Conservation (phyloP, 2,329 filamentous ascomycete genomes). For the Diplodia seriata region DNA sequence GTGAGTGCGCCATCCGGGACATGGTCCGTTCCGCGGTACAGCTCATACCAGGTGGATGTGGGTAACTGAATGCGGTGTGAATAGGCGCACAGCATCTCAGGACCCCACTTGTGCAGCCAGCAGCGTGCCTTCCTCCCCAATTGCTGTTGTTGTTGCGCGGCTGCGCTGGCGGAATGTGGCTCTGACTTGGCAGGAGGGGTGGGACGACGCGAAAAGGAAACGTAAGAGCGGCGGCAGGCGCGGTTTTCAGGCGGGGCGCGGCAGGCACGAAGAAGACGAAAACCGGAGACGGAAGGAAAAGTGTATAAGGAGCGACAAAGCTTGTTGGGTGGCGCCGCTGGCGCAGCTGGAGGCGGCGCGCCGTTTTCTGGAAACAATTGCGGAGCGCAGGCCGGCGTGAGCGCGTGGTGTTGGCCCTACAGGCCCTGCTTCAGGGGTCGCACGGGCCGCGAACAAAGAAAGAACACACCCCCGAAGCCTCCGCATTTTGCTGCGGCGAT, state of each 20-base stretch:
- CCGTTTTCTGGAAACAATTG: slow-evolving; percentile 15
- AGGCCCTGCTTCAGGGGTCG: slow-evolving; percentile 19
- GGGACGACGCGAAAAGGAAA: slow-evolving; percentile 17
- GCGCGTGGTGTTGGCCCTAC: slow-evolving; percentile 24
- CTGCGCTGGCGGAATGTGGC: slow-evolving; percentile 26
- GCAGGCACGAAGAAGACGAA: background rate
- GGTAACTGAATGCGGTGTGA: slow-evolving; percentile 28
- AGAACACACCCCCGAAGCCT: slow-evolving; percentile 11
- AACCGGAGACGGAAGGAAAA: background rate
- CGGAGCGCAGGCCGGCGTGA: slow-evolving; percentile 15
- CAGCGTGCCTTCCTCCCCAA: slow-evolving; percentile 20
- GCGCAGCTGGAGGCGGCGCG: background rate
- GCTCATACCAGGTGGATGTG: slow-evolving; percentile 30
- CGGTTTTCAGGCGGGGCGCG: background rate
- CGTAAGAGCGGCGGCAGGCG: slow-evolving; percentile 8
- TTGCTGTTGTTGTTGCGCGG: slow-evolving; percentile 13
- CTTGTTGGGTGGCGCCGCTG: background rate
- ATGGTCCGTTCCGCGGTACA: slow-evolving; percentile 28
- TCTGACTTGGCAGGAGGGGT: slow-evolving; percentile 13
- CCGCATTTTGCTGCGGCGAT: slow-evolving; percentile 22
- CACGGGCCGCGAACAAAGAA: background rate
- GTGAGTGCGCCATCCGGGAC: slow-evolving; percentile 31
- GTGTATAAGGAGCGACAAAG: slow-evolving; percentile 22
- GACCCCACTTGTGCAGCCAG: slow-evolving; percentile 20
- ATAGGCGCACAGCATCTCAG: slow-evolving; percentile 23